Conservation (phyloP, 371 early-diverging fungal species). For the Rhizomucor miehei region DNA sequence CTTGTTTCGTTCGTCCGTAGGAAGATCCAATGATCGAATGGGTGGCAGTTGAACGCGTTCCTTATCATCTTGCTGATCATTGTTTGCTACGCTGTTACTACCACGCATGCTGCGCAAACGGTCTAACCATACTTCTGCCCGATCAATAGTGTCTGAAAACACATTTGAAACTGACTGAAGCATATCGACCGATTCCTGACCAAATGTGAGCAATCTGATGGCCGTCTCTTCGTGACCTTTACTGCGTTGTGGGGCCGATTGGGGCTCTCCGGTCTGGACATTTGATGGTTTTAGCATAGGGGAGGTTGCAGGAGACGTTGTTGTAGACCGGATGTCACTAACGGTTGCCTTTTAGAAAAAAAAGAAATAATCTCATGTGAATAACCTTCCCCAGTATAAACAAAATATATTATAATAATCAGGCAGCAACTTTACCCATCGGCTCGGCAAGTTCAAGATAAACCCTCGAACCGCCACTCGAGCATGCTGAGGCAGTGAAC, state of each 20-base stretch:
- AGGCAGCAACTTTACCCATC: constrained; percentile 59
- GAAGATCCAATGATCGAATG: constrained; percentile 17
- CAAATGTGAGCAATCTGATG: constrained; percentile 56
- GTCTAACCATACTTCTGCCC: constrained; percentile 77
- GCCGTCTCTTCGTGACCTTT: constrained; percentile 30
- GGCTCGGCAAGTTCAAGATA: constrained; percentile 78
- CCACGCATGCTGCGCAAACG: constrained; percentile 44
- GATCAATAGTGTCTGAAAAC: constrained; percentile 72
- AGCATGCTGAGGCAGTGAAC: constrained; percentile 84
- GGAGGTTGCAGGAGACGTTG: constrained; percentile 44
- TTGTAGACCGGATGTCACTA: constrained; percentile 33
- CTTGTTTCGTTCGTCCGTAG: neutral
- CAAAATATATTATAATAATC: neutral
- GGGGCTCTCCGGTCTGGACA: neutral
- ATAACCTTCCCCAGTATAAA: neutral
- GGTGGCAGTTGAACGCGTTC: constrained; percentile 25
- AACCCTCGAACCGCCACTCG: constrained; percentile 78
- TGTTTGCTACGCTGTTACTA: constrained; percentile 1
- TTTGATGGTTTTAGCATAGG: constrained; percentile 28
- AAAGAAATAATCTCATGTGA: neutral
- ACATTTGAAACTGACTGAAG: constrained; percentile 71
- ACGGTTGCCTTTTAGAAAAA: constrained; percentile 31
- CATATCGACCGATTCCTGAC: constrained; percentile 82
- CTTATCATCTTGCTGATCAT: neutral
- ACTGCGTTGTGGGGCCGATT: neutral